Evolutionary conservation across 2,329 filamentous ascomycete genomes (phyloP), one percentile per base, ranked within the genome.

Genomic region (Septoria petroselini): DNA sequence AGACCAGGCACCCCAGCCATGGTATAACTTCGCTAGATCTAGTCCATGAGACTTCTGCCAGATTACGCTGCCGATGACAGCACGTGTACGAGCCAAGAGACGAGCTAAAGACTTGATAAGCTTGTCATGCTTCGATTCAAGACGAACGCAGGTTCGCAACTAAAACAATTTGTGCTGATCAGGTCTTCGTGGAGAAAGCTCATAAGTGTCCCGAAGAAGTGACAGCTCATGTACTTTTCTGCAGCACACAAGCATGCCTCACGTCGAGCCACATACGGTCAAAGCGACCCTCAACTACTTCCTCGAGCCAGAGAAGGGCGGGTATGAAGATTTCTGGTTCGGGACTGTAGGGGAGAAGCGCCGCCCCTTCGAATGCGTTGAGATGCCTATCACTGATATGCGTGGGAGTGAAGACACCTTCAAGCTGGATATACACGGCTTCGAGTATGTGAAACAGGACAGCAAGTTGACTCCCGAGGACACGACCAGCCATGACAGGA

Each of bases 361-460:
- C 29, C 41, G 50, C 9, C 18, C 42, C 11, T 52, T 55, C 40
- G 54, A 57, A 33, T 37, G 48, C 40, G 23, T 51, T 11, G 42
- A 65, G 67, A 1, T 74, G 71, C 7, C 65, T 64, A 47, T 66
- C 67, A 1, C 73, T 71, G n/a, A 66, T 65, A 12, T 62, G 50
- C 0, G 75, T 69, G 2, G 73, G 69, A n/a, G n/a, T 2, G 41
- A 55, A 31, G 15, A 38, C 14, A 31, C 47, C 6, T 55, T 55
- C 34, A 18, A 34, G 9, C 14, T 55, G 3, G 53, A 55, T 21
- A 34, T 18, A 9, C 49, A 55, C 18, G 45, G 53, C 7, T 53
- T 66, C 53, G 14, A 76, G 38, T 31, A 47, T n/a, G 47, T 48
- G 17, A 33, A 37, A 7, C 11, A 40, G 14, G 8, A 17, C 3